phyloP scores from a whole-genome alignment of 495 filamentous ascomycete species.

The Umbilicaria muhlenbergii region DNA sequence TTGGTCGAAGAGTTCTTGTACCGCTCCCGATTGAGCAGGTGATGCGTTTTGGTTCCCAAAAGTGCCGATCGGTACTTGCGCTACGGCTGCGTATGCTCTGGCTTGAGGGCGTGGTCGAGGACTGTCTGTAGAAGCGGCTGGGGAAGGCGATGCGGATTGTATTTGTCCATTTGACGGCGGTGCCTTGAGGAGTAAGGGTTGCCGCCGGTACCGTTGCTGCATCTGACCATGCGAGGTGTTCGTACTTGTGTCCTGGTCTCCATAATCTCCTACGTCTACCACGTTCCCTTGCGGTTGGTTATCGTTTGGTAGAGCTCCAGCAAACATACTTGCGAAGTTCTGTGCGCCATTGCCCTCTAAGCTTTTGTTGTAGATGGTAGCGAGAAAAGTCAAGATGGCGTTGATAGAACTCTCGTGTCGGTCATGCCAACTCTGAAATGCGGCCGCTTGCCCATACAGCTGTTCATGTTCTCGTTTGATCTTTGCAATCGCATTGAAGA shows the following conservation, averaged over 20 bases:
- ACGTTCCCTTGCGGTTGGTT: slow-evolving; percentile 51
- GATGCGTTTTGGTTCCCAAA: neutral
- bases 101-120: neutral
- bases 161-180: slow-evolving; percentile 19
- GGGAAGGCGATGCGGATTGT: slow-evolving; percentile 2
- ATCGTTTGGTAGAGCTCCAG: slow-evolving; percentile 44
- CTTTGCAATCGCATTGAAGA: slow-evolving; percentile 61
- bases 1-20: slow-evolving; percentile 21
- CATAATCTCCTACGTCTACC: slow-evolving; percentile 57
- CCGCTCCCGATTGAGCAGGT: slow-evolving; percentile 7
- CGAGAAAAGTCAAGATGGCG: slow-evolving; percentile 90
- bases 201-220: slow-evolving; percentile 30
- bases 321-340: slow-evolving; percentile 56
- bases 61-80: neutral
- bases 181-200: slow-evolving; percentile 34
- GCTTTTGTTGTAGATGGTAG: slow-evolving; percentile 83
- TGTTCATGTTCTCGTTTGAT: slow-evolving; percentile 74
- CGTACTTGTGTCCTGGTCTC: slow-evolving; percentile 22
- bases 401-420: slow-evolving; percentile 97
- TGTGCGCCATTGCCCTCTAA: slow-evolving; percentile 47
- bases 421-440: slow-evolving; percentile 83
- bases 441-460: slow-evolving; percentile 74
- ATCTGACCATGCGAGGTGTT: slow-evolving; percentile 13
- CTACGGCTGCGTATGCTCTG: too few relatives aligned
- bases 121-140: slow-evolving; percentile 1